A percentile compares a stretch with the other conserved stretches of the same genome.
Evolutionary conservation across 208 protist species (phyloP).

Genomic region (Acanthamoeba castellanii): DNA sequence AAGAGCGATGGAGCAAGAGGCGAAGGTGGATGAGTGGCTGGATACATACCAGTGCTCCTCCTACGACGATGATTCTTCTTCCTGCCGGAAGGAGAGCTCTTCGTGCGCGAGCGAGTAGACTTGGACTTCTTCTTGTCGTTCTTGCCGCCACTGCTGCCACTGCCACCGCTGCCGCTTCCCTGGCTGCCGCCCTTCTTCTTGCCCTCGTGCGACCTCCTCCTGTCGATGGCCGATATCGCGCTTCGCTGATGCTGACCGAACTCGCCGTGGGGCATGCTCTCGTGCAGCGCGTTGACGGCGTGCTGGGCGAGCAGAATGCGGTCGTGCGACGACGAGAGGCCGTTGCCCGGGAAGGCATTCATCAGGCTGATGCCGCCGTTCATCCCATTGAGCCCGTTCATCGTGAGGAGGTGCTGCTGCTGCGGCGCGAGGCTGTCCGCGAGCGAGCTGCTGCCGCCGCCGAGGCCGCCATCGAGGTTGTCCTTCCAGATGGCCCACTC

Average conservation of each 20-base stretch:
- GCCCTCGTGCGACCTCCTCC: constrained; percentile 33
- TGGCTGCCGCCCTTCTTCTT: constrained; percentile 41
- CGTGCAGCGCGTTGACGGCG: neutral
- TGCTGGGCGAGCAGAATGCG: constrained; percentile 30
- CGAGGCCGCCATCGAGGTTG: neutral
- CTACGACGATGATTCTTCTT: constrained; percentile 68
- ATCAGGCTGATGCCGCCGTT: constrained; percentile 52
- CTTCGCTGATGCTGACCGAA: neutral
- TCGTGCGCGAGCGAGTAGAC: constrained; percentile 47
- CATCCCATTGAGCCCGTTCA: constrained; percentile 47
- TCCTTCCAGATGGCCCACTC: constrained; percentile 38
- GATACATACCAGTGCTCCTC: neutral
- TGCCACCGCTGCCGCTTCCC: neutral
- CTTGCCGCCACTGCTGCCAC: neutral
- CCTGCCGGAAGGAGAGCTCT: constrained; percentile 33
- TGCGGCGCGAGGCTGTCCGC: constrained; percentile 23
- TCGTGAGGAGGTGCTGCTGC: constrained; percentile 66
- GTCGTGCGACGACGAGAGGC: constrained; percentile 44
- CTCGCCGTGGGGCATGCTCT: neutral
- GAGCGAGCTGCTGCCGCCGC: neutral
- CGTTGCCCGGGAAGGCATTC: neutral
- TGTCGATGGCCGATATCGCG: constrained; percentile 5
- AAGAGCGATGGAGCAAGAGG: neutral
- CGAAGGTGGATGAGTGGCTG: too few species aligned
- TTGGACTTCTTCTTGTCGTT: constrained; percentile 40